Conservation (phyloP, 768 basidiomycete genomes). For the Lyophyllum semitale region DNA sequence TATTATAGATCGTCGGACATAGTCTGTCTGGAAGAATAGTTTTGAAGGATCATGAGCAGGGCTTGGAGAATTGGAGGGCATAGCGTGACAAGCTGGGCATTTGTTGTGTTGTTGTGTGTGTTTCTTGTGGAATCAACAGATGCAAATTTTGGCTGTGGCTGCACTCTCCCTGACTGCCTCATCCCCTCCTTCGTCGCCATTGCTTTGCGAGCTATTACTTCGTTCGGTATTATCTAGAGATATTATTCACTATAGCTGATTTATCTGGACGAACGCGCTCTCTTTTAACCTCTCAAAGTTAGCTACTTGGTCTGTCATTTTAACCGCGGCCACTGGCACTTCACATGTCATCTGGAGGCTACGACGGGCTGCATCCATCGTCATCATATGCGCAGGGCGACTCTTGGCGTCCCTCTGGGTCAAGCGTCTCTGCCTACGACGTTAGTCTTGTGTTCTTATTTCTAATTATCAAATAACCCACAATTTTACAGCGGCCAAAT, state of each 20-base stretch:
- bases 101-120: constrained; percentile 12
- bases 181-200: constrained; percentile 6
- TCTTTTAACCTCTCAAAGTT: not conserved
- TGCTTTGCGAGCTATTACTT: constrained; percentile 1
- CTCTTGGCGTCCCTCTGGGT: constrained; percentile 34
- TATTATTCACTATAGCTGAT: not conserved
- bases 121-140: constrained; percentile 26
- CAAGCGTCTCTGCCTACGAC: constrained; percentile 34
- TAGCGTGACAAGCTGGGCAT: constrained; percentile 2
- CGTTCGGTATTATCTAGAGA: not conserved
- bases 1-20: constrained; percentile 61
- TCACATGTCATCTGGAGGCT: constrained; percentile 43
- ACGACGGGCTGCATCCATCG: constrained; percentile 36
- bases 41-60: constrained; percentile 46
- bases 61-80: constrained; percentile 16
- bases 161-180: constrained; percentile 9
- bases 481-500: constrained; percentile 33
- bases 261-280: not conserved
- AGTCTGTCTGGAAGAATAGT: constrained; percentile 52
- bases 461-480: constrained; percentile 13
- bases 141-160: constrained; percentile 33
- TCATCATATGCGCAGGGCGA: constrained; percentile 31
- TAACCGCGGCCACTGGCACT: constrained; percentile 9
- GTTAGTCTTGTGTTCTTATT: constrained; percentile 30
- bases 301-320: constrained; percentile 11